Base-by-base conservation (phyloP, 148 eudicot genomes). In the Heliamphora exappendiculata region DNA sequence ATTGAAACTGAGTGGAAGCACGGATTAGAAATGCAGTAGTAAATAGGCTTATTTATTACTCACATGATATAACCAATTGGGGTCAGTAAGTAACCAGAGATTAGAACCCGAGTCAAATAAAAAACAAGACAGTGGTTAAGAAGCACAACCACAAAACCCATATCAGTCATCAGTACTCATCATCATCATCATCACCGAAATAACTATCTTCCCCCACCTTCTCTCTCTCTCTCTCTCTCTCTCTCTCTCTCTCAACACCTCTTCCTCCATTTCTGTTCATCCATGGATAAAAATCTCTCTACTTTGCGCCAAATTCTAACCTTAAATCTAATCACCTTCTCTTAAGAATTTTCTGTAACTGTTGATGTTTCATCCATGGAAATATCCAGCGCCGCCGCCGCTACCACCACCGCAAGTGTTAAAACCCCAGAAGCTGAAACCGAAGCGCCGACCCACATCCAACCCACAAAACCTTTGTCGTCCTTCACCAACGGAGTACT, bases 141-240 rank as follows among this genome's bases (percentile, higher is more conserved):
- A 78, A 78, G 76, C n/a, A 73, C 81, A 72, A 72, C 80, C 81
- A 72, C 81, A 78, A 37, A 78, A 50, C 65, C 37, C 57, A 64
- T 54, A 73, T 63, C 80, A 70, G 75, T 58, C 79, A 76, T 70
- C 75, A 62, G 28, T 74, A 4, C 44, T 76, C 72, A 28, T 78
- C 75, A 68, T 69, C 80, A 70, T 39, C 76, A 60, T n/a, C 75
- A 77, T 33, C 77, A 47, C 34, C 66, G 53, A 41, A 41, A 26
- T 3, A 14, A 10, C 7, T 2, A 37, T 39, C 47, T 28, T 24
- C 17, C 55, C 55, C 11, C 51, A n/a, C 5, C 28, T 26, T 69
- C 71, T 31, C 69, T 31, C 26, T 10, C 13, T 11, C 53, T 17
- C 44, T 42, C 75, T 44, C 70, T 55, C 28, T 22, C 41, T 54